Percentiles rank a stretch among this genome's conserved stretches.
Conservation (phyloP, 1,139 yeast species). For the Candida freyschussii region DNA sequence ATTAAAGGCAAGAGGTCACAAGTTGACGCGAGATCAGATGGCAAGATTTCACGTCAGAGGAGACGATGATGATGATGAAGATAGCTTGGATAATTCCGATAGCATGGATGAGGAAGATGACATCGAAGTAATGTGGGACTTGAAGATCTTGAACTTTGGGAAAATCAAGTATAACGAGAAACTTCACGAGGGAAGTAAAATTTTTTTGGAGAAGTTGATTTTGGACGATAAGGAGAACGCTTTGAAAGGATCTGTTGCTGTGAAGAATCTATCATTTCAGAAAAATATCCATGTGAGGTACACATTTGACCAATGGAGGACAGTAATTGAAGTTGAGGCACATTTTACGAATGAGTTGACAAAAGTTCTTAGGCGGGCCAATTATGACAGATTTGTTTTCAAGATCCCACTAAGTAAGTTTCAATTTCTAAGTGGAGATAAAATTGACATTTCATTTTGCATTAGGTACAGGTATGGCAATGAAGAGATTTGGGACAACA, state of each 20-base stretch:
- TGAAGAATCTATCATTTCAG: slow-evolving; percentile 59
- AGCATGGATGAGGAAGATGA: slow-evolving; percentile 25
- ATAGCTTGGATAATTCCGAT: slow-evolving; percentile 19
- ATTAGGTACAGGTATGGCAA: slow-evolving; percentile 46
- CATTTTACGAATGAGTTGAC: slow-evolving; percentile 58
- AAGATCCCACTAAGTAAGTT: slow-evolving; percentile 40
- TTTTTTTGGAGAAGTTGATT: slow-evolving; percentile 62
- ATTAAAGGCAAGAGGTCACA: slow-evolving; percentile 20
- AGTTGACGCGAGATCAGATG: slow-evolving; percentile 16
- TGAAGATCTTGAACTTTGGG: slow-evolving; percentile 45
- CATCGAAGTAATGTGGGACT: slow-evolving; percentile 40
- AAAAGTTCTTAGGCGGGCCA: slow-evolving; percentile 41
- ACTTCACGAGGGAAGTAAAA: slow-evolving; percentile 38
- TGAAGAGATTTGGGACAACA: slow-evolving; percentile 76
- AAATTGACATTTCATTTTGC: slow-evolving; percentile 43
- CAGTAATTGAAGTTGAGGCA: slow-evolving; percentile 67
- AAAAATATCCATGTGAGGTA: slow-evolving; percentile 61
- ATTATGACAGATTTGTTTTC: slow-evolving; percentile 58
- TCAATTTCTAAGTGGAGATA: slow-evolving; percentile 33
- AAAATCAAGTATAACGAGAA: slow-evolving; percentile 29
- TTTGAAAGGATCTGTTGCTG: slow-evolving; percentile 72
- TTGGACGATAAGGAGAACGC: slow-evolving; percentile 52
- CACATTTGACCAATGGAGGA: slow-evolving; percentile 68
- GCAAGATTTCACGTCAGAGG: slow-evolving; percentile 22
- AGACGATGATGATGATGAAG: slow-evolving; percentile 23